phyloP scores from a whole-genome alignment of 306 rosid species.

The Carpinus fangiana region DNA sequence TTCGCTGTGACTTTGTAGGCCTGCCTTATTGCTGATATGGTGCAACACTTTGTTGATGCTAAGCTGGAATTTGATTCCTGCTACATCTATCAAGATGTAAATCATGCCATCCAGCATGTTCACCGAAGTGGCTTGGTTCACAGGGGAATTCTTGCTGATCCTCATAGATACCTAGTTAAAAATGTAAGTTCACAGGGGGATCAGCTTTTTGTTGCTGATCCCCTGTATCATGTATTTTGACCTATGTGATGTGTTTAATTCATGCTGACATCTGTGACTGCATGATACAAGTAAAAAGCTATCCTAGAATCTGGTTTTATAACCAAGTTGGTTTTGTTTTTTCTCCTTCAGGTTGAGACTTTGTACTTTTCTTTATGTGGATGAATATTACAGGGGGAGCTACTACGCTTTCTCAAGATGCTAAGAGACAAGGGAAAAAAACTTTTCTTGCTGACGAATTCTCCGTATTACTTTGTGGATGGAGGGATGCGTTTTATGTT shows the following conservation, averaged over 20 bases:
- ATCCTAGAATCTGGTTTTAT: slow-evolving; percentile 21
- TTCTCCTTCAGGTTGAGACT: slow-evolving; percentile 21
- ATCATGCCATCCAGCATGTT: slow-evolving; percentile 86
- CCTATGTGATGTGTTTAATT: slow-evolving; percentile 15
- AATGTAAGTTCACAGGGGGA: slow-evolving; percentile 58
- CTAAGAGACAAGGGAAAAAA: slow-evolving; percentile 90
- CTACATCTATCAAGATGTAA: slow-evolving; percentile 87
- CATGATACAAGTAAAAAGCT: slow-evolving; percentile 11
- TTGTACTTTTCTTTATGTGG: slow-evolving; percentile 20
- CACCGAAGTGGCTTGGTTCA: slow-evolving; percentile 91
- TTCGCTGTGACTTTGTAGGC: slow-evolving; percentile 58
- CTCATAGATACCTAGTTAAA: slow-evolving; percentile 71
- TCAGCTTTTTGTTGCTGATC: slow-evolving; percentile 16
- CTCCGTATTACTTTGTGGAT: slow-evolving; percentile 92
- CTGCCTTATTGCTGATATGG: slow-evolving; percentile 95
- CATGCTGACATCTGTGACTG: slow-evolving; percentile 23
- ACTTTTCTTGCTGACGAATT: slow-evolving; percentile 89
- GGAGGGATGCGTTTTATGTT: slow-evolving; percentile 91
- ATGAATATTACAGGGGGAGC: slow-evolving; percentile 61
- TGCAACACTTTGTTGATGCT: slow-evolving; percentile 90
- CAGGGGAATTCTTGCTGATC: slow-evolving; percentile 71
- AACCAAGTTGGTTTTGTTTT: slow-evolving; percentile 14
- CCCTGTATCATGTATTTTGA: not conserved
- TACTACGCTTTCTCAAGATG: slow-evolving; percentile 74
- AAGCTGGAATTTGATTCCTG: slow-evolving; percentile 90